Conservation (phyloP, 768 basidiomycete species). For the Mycena capillaripes region DNA sequence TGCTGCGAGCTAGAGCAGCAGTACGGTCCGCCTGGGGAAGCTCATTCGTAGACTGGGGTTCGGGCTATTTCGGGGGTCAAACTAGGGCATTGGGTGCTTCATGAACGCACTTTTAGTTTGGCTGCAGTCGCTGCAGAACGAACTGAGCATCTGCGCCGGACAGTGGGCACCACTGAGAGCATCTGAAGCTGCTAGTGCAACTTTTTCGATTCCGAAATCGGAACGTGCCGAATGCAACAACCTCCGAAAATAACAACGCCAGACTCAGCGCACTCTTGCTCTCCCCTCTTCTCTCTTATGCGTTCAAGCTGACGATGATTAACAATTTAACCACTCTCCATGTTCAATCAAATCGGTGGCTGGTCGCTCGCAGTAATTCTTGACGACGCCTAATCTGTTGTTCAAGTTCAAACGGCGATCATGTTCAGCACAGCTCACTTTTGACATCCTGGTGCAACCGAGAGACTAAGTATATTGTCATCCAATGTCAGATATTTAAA, state of each 20-base stretch:
- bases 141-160: conserved; percentile 38
- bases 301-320: too few species aligned
- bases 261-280: background rate
- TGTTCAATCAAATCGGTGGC: too few species aligned
- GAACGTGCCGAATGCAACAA: background rate
- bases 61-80: conserved; percentile 4
- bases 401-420: too few species aligned
- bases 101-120: conserved; percentile 11
- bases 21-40: conserved; percentile 14
- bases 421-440: too few species aligned
- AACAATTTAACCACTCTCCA: too few species aligned
- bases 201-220: background rate
- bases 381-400: too few species aligned
- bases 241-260: background rate
- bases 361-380: too few species aligned
- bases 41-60: background rate
- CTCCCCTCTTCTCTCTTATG: too few species aligned
- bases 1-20: conserved; percentile 30
- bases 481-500: too few species aligned
- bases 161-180: conserved; percentile 29
- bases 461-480: too few species aligned
- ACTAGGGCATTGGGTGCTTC: background rate
- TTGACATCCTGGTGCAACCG: too few species aligned
- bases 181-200: conserved; percentile 2
- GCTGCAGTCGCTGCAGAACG: conserved; percentile 39